Evolutionary conservation across 2,329 filamentous ascomycete species (phyloP).

Genomic region (Leptographium radiaticola): DNA sequence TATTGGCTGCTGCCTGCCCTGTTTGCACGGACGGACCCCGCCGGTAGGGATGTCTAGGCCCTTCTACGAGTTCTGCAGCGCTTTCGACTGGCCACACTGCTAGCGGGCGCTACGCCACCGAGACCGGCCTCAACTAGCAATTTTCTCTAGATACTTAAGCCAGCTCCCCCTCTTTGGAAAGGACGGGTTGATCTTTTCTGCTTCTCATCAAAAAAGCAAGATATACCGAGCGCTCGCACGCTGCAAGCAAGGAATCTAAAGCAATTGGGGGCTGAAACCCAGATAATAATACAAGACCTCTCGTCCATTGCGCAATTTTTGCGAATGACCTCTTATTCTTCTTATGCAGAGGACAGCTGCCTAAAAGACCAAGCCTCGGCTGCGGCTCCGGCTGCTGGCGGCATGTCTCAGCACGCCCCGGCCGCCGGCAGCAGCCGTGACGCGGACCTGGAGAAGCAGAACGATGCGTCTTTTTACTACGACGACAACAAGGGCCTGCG

Average conservation of each 20-base stretch:
- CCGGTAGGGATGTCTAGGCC: too few species aligned
- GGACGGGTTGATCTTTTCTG: not conserved
- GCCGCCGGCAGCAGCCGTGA: not conserved
- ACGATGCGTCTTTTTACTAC: not conserved
- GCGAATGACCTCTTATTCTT: conserved; percentile 18
- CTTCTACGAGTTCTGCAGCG: not conserved
- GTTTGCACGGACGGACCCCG: not conserved
- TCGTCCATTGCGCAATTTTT: not conserved
- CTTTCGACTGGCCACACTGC: not conserved
- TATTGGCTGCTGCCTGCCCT: not conserved
- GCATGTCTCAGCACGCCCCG: not conserved
- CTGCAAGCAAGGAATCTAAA: not conserved
- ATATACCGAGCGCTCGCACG: not conserved
- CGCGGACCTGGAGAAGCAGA: not conserved
- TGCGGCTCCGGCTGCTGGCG: not conserved
- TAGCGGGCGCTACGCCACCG: not conserved
- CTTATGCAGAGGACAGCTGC: conserved; percentile 27
- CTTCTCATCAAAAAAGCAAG: not conserved
- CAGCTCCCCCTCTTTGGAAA: not conserved
- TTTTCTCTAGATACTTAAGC: not conserved
- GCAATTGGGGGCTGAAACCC: not conserved
- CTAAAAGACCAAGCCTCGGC: conserved; percentile 19
- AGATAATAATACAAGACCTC: not conserved
- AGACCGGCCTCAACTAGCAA: too few species aligned
- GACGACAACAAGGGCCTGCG: not conserved